These are phyloP conservation scores for Peterozyma xylosa DNA, from an alignment of 805 yeast genomes.

Conservation along the genomic window DNA sequence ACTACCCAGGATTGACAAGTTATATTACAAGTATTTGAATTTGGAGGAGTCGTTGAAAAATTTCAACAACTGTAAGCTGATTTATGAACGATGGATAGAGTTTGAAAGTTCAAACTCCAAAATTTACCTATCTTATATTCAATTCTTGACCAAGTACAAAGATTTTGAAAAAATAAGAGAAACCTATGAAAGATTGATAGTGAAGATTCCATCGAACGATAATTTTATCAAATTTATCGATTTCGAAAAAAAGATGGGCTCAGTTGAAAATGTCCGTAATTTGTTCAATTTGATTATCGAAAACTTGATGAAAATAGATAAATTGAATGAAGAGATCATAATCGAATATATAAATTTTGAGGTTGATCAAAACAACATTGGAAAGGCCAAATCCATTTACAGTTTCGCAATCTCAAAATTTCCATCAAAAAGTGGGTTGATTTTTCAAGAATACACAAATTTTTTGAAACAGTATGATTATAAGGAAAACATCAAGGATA, in stretches of 20 bases:
- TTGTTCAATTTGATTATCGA: conserved; percentile 67
- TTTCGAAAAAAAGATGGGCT: conserved; percentile 55
- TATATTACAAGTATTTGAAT: conserved; percentile 80
- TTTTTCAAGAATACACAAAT: conserved; percentile 37
- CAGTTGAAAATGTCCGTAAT: conserved; percentile 39
- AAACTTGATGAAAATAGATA: conserved; percentile 24
- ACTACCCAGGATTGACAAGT: conserved; percentile 73
- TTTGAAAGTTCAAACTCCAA: conserved; percentile 58
- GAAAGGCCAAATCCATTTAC: conserved; percentile 55
- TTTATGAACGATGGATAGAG: conserved; percentile 74
- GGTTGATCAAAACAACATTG: conserved; percentile 46
- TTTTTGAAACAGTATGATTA: conserved; percentile 66
- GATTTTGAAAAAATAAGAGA: conserved; percentile 46
- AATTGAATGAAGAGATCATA: conserved; percentile 31
- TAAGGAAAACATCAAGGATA: conserved; percentile 41
- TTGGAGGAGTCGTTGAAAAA: conserved; percentile 76
- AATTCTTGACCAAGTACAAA: conserved; percentile 60
- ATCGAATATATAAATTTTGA: conserved; percentile 70
- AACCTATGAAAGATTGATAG: conserved; percentile 50
- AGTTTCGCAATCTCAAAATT: conserved; percentile 35
- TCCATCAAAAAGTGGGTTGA: conserved; percentile 26
- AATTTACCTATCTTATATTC: conserved; percentile 72
- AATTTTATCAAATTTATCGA: conserved; percentile 74
- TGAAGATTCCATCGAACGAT: conserved; percentile 39
- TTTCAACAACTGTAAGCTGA: conserved; percentile 46